Evolutionary conservation across 306 rosid genomes (phyloP).

Genomic region (Prunus davidiana): DNA sequence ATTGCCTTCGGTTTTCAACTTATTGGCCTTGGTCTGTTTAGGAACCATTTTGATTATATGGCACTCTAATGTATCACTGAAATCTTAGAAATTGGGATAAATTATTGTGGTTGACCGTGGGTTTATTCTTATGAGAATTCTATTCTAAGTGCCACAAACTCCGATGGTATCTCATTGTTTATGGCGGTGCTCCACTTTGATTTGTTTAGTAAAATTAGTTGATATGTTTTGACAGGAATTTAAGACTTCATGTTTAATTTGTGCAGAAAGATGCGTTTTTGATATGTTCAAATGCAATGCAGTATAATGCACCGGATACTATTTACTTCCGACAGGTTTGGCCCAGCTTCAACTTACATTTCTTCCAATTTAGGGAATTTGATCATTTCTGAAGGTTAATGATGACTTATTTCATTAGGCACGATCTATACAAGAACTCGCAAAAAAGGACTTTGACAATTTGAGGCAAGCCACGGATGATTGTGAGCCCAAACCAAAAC

Average conservation of each 20-base stretch:
- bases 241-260: conserved; percentile 27
- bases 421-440: conserved; percentile 82
- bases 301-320: conserved; percentile 75
- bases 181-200: neutral
- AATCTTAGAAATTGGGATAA: neutral
- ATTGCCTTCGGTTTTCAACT: neutral
- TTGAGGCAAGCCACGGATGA: conserved; percentile 79
- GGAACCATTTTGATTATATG: neutral
- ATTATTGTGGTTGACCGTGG: neutral
- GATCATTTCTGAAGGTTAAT: conserved; percentile 1
- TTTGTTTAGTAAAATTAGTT: neutral
- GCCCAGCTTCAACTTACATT: conserved; percentile 17
- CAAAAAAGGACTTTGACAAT: conserved; percentile 82
- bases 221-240: conserved; percentile 9
- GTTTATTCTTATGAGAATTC: neutral
- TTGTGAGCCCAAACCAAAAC: conserved; percentile 59
- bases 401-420: conserved; percentile 49
- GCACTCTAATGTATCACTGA: neutral
- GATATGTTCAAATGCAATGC: conserved; percentile 94
- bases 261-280: conserved; percentile 81
- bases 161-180: neutral
- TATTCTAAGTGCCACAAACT: neutral
- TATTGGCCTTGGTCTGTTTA: neutral
- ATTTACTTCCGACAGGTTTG: conserved; percentile 86
- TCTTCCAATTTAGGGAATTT: conserved; percentile 1